Conservation (phyloP, 2,329 filamentous ascomycete genomes). For the Botryotinia narcissicola region DNA sequence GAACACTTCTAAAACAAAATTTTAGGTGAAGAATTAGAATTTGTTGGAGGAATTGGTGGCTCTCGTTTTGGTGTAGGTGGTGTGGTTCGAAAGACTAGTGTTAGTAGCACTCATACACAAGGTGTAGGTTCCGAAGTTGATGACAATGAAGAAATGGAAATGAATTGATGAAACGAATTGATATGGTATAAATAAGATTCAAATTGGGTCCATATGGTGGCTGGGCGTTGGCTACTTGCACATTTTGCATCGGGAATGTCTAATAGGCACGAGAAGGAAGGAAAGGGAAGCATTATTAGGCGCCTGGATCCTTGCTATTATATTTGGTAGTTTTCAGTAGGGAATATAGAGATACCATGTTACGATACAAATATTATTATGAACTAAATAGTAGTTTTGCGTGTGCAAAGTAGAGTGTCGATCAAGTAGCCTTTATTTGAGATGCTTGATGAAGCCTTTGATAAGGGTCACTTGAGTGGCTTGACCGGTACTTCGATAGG, state of each 20-base stretch:
- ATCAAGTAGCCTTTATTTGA: neutral
- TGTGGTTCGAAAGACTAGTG: constrained; percentile 54
- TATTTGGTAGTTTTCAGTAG: constrained; percentile 6
- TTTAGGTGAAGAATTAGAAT: constrained; percentile 39
- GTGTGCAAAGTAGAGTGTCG: neutral
- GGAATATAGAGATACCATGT: constrained; percentile 13
- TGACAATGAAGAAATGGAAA: constrained; percentile 63
- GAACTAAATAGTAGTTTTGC: neutral
- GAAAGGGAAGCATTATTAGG: constrained; percentile 11
- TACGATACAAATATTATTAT: neutral
- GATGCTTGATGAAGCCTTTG: neutral
- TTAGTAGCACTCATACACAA: constrained; percentile 58
- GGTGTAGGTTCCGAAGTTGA: constrained; percentile 51
- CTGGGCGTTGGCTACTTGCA: constrained; percentile 13
- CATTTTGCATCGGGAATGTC: constrained; percentile 7
- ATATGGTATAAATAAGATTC: constrained; percentile 11
- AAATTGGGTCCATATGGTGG: neutral
- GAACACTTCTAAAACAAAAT: constrained; percentile 26
- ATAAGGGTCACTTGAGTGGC: neutral
- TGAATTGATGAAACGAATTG: constrained; percentile 37
- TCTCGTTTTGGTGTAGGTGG: constrained; percentile 49
- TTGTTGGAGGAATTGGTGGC: constrained; percentile 50
- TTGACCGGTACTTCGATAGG: neutral
- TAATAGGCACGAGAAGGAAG: neutral
- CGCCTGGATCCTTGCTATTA: neutral